These are phyloP conservation scores for Diaporthe sp. DNA, from an alignment of 2,329 filamentous ascomycete genomes.

Conservation along the genomic window DNA sequence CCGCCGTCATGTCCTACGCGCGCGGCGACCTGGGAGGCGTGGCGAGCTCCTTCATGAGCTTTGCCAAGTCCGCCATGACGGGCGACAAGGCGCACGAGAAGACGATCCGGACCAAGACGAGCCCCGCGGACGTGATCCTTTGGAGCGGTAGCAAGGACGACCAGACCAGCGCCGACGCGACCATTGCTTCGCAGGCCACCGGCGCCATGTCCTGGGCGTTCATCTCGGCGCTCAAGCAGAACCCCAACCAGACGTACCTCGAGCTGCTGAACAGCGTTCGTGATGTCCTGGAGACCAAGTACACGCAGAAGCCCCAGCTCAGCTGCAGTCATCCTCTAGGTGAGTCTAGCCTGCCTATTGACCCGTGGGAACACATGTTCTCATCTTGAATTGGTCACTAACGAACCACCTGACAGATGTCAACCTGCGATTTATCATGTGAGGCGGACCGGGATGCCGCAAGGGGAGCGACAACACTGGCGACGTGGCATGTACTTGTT, in stretches of 20 bases:
- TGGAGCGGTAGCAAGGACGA: conserved; percentile 97
- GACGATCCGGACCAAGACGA: conserved; percentile 90
- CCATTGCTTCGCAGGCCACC: conserved; percentile 88
- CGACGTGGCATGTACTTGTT: not conserved
- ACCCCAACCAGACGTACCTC: conserved; percentile 95
- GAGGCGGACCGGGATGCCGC: not conserved
- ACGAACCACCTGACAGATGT: conserved; percentile 28
- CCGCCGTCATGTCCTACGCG: conserved; percentile 82
- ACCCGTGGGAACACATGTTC: too few relatives aligned
- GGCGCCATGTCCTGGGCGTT: conserved; percentile 99
- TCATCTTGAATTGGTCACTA: not conserved
- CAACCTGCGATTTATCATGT: conserved; percentile 39
- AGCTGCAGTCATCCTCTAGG: conserved; percentile 96
- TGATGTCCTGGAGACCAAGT: conserved; percentile 87
- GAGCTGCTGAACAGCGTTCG: conserved; percentile 95
- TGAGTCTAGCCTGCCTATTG: conserved; percentile 64
- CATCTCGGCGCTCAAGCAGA: conserved; percentile 89
- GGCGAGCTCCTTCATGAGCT: conserved; percentile 81
- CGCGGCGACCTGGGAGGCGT: conserved; percentile 87
- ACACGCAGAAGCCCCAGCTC: conserved; percentile 94
- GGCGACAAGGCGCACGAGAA: conserved; percentile 83
- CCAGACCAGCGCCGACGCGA: conserved; percentile 94
- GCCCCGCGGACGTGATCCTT: conserved; percentile 95
- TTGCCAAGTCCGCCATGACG: conserved; percentile 88
- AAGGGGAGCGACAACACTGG: not conserved